These are phyloP conservation scores for Diaporthe humulicola DNA, from an alignment of 2,329 filamentous ascomycete species.

Conservation along the genomic window DNA sequence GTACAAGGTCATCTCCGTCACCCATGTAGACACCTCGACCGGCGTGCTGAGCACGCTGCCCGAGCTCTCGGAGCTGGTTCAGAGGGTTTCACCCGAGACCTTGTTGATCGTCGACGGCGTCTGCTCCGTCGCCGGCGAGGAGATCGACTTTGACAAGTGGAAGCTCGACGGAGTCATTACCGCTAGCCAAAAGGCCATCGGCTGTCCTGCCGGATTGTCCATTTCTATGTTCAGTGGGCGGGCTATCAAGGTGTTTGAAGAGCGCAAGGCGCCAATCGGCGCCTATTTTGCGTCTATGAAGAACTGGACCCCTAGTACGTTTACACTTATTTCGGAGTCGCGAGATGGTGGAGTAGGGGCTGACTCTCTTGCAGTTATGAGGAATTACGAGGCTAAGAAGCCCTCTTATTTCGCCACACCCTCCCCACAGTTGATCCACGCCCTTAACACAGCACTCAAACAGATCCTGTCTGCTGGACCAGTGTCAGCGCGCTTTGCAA, in stretches of 20 bases:
- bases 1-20: constrained; percentile 95
- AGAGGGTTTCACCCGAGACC: constrained; percentile 89
- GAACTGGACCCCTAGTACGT: constrained; percentile 93
- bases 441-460: constrained; percentile 87
- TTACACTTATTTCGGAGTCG: constrained; percentile 19
- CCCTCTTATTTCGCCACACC: constrained; percentile 98
- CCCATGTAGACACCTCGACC: constrained; percentile 97
- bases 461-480: constrained; percentile 84
- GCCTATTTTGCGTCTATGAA: constrained; percentile 97
- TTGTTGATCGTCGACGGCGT: constrained; percentile 95
- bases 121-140: constrained; percentile 95
- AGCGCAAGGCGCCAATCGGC: constrained; percentile 82
- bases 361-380: constrained; percentile 79
- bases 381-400: constrained; percentile 98
- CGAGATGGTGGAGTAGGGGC: constrained; percentile 26
- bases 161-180: constrained; percentile 92
- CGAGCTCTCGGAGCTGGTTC: constrained; percentile 84
- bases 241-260: constrained; percentile 85
- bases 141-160: constrained; percentile 97
- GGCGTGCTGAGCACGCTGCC: constrained; percentile 94
- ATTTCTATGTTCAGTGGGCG: constrained; percentile 94
- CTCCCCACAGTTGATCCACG: constrained; percentile 92
- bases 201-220: constrained; percentile 91
- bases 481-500: constrained; percentile 84
- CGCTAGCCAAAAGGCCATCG: constrained; percentile 96